Evolutionary conservation across 495 filamentous ascomycete species (phyloP), one percentile per base, ranked within the genome.

Genomic region (Aspergillus taichungensis): DNA sequence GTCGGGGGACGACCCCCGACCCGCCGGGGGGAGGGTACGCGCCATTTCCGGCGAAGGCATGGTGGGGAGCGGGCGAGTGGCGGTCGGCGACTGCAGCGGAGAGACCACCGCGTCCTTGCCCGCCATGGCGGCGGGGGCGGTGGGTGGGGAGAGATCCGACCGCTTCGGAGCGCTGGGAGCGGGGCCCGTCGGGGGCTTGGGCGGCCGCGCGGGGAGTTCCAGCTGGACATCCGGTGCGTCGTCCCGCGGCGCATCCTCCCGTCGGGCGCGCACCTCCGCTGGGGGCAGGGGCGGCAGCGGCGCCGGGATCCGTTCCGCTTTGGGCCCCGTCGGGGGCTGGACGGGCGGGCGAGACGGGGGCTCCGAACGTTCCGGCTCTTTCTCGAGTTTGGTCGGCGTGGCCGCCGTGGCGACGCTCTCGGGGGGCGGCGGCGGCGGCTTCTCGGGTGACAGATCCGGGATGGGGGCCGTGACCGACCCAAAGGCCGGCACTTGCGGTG

Each of bases 401-500:
- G 69, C 54, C 30, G 69, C 62, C 31, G 65, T 68, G 4, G 76
- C 75, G 2, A 70, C 27, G 3, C 18, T 24, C 18, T 24, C 18
- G 1, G 18, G 18, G 18, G 18, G 18, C 18, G 18, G 18, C 18
- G 18, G 18, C 18, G 49, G 24, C 12, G 53, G 52, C 54, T 72
- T 74, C 12, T 57, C 46, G 2, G 46, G 11, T n/a, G 55, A 49
- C 8, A 52, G 34, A 37, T 52, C 54, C 6, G 59, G 59, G 18
- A 64, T 67, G 24, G 56, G 63, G 12, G 62, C 54, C 14, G 59
- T 53, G 1, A 73, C 55, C 9, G 82, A 85, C 8, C 85, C 85
- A 69, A 94, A 91, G 2, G 86, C 83, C 12, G 87, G 87, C 3
- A 90, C 87, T 30, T 86, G 82, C 9, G 87, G 85, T 32, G 84